These are phyloP conservation scores for Saccharomyces mikatae DNA, from an alignment of 805 yeast species.

Conservation along the genomic window DNA sequence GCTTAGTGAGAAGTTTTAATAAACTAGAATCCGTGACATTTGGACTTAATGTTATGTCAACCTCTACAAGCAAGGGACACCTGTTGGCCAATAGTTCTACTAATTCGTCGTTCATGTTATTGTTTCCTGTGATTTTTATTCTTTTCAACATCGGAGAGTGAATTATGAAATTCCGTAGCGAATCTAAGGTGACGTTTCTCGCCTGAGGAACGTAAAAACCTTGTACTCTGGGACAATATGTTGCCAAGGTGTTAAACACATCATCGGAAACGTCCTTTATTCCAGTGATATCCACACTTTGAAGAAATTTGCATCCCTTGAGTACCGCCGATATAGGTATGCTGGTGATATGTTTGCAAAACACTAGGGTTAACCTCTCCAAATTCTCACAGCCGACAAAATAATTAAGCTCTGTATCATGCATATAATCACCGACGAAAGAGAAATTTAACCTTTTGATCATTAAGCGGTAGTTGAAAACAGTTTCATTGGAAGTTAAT, in stretches of 20 bases:
- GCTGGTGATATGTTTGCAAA: conserved; percentile 60
- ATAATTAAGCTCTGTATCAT: conserved; percentile 51
- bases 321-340: conserved; percentile 55
- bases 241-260: conserved; percentile 59
- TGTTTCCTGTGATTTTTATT: conserved; percentile 70
- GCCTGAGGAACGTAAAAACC: conserved; percentile 89
- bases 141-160: conserved; percentile 72
- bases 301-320: conserved; percentile 58
- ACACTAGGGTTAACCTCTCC: conserved; percentile 79
- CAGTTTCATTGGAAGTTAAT: conserved; percentile 32
- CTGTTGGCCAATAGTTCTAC: conserved; percentile 52
- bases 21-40: conserved; percentile 60
- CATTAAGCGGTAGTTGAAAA: conserved; percentile 59
- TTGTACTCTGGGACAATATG: conserved; percentile 67
- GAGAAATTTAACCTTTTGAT: conserved; percentile 77
- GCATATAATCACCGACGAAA: conserved; percentile 58
- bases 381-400: conserved; percentile 66
- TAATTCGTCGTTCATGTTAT: conserved; percentile 54
- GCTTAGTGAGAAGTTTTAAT: conserved; percentile 45
- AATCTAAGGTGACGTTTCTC: conserved; percentile 54
- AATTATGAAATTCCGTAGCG: conserved; percentile 49
- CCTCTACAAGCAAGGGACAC: conserved; percentile 79
- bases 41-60: conserved; percentile 81
- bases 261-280: conserved; percentile 62
- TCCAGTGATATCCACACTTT: conserved; percentile 82